Conservation (phyloP, 306 rosid genomes). For the Casuarina equisetifolia region DNA sequence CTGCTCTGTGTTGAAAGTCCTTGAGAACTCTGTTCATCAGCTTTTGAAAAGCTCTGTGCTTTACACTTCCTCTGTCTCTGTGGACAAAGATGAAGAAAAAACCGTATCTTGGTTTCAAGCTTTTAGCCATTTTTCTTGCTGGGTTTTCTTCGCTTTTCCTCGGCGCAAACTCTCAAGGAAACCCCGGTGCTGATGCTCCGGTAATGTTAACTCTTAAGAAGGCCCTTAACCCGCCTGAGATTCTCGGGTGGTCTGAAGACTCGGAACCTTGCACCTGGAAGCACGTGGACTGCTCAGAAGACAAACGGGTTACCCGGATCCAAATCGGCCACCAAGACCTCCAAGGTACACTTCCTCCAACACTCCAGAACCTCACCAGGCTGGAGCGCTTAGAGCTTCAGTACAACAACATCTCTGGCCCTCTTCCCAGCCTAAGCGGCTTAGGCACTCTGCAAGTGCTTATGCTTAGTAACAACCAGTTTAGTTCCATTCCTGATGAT, state of each 20-base stretch:
- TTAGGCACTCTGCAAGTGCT: constrained; percentile 49
- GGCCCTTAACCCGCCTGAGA: constrained; percentile 39
- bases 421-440: constrained; percentile 59
- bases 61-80: constrained; percentile 10
- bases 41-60: too few species aligned
- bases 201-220: constrained; percentile 61
- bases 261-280: constrained; percentile 60
- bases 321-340: constrained; percentile 60
- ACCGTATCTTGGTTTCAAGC: constrained; percentile 19
- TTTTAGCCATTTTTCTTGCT: constrained; percentile 25
- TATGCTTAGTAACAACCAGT: constrained; percentile 49
- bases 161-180: constrained; percentile 42
- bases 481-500: constrained; percentile 53
- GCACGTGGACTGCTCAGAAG: constrained; percentile 44
- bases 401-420: constrained; percentile 72
- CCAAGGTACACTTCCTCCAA: constrained; percentile 54
- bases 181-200: constrained; percentile 42
- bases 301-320: constrained; percentile 54
- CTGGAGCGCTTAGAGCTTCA: constrained; percentile 74
- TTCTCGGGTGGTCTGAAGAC: constrained; percentile 68
- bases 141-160: constrained; percentile 29
- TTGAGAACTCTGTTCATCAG: background rate
- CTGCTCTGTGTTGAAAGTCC: background rate
- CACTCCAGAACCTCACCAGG: constrained; percentile 47
- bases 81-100: constrained; percentile 29